Base-by-base conservation (phyloP, 106 monocot species). In the Allium cepa region DNA sequence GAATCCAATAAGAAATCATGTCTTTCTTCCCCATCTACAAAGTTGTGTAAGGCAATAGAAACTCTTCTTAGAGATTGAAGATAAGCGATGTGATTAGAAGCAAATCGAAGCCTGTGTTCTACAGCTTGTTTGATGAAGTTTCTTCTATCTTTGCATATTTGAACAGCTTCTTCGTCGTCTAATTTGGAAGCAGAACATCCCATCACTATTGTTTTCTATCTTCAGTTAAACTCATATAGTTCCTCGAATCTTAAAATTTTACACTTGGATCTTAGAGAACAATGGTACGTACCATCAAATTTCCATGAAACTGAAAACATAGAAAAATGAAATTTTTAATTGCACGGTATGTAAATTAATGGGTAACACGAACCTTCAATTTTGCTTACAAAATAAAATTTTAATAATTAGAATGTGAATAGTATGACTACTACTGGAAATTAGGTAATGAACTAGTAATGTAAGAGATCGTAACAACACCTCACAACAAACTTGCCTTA, bases 81-180 rank as follows among this genome's bases (percentile, higher is more conserved):
- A 69, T 97, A 97, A 12, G 84, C 82, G 49, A 84, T 50, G 69
- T 97, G 97, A 7, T 76, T 70, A 0, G 87, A 60, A 4, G 92
- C 92, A 53, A 97, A 97, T 26, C 79, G 75, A 59, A 60, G 73
- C 64, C 92, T 82, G 36, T 84, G 82, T 48, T 97, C 82, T 8
- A 97, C 59, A 1, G 96, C 96, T 66, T 92, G 82, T 63, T 81
- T 97, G 56, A 97, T 82, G 77, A 92, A 92, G 76, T 85, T 88
- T 59, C 66, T 86, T 53, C 96, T 75, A 51, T 97, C 96, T 72
- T 74, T 83, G 82, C 96, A 97, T 66, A 97, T 81, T 77, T 75
- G 77, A 14, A 92, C 82, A 22, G 80, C 84, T 66, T 92, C 92
- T 46, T 84, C 88, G 53, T 97, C 92, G 58, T 92, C 86, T 60